Evolutionary conservation across 1,284 basidiomycete genomes (phyloP).

Genomic region (Exsudoporus floridanus): DNA sequence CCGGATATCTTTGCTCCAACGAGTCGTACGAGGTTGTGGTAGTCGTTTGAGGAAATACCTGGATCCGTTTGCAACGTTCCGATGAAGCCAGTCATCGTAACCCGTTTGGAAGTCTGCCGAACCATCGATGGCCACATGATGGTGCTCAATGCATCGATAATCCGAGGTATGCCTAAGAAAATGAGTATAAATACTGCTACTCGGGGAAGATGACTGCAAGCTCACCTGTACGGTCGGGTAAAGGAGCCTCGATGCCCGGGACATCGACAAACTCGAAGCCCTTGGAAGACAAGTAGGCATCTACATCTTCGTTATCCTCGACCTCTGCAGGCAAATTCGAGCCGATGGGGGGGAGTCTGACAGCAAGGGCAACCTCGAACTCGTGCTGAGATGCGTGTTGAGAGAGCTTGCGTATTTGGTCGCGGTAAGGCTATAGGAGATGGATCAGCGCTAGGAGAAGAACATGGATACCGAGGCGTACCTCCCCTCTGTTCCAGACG

Average conservation of each 20-base stretch:
- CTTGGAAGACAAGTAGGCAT: constrained; percentile 61
- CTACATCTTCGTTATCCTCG: constrained; percentile 48
- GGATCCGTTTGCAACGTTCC: background rate
- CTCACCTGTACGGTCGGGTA: constrained; percentile 22
- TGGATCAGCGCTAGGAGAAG: constrained; percentile 14
- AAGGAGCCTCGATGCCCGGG: constrained; percentile 7
- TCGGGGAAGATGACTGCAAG: background rate
- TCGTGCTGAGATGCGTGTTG: constrained; percentile 48
- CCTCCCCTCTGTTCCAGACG: constrained; percentile 66
- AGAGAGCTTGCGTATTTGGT: constrained; percentile 52
- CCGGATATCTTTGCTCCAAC: constrained; percentile 23
- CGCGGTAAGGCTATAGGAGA: constrained; percentile 47
- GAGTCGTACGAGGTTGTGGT: constrained; percentile 22
- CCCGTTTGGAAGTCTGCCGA: constrained; percentile 8
- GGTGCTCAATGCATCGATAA: constrained; percentile 74
- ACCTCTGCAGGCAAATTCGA: constrained; percentile 9
- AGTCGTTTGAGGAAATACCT: constrained; percentile 15
- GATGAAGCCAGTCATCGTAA: background rate
- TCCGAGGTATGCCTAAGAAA: constrained; percentile 57
- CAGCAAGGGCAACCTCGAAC: constrained; percentile 70
- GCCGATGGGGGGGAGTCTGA: constrained; percentile 42
- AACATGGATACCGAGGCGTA: constrained; percentile 25
- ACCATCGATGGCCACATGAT: constrained; percentile 84
- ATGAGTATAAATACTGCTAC: background rate
- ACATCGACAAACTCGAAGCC: constrained; percentile 74